Evolutionary conservation across 306 rosid species (phyloP), one percentile per base, ranked within the genome.

Genomic region (Sindora glabra): DNA sequence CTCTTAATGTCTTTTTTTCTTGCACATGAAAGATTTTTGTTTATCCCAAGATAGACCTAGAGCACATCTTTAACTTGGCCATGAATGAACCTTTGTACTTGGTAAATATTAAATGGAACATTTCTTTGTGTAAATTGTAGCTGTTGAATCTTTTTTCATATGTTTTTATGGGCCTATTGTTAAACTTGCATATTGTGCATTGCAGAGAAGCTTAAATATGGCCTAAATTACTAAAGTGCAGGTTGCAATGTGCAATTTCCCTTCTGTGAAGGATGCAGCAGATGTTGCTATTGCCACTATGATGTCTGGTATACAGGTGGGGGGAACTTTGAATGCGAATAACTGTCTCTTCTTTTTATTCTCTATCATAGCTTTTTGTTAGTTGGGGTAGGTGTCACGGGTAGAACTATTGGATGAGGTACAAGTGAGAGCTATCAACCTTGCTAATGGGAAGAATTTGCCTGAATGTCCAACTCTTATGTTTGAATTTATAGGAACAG

Each of bases 241-340:
- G 96, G 98, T 86, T 79, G 96, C 98, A 53, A 83, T 86, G 96
- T 92, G 98, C 82, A 88, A 86, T 78, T 89, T 92, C 46, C 95
- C 94, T 74, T 75, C 96, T 19, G 62, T 86, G 62, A 92, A 92
- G 80, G 90, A 86, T 74, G 96, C 98, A 25, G 95, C 98, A 52
- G 90, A 88, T 83, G 98, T 86, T 66, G 94, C 96, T 73, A 86
- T 88, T 66, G 84, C 98, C 40, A 78, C 95, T 6, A 88, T 92
- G 98, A 78, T 76, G 80, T 86, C 90, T 57, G 95, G 98, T 49
- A 86, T 92, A 83, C 96, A 92, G 92, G 98, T 91, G 69, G 92
- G 98, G 87, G 69, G 58, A 48, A 27, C 23, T 56, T 44, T 66
- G 54, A 59, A 61, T 64, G 54, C 55, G 32, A 60, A 49, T 56